Percentiles rank a stretch among this genome's conserved stretches.
Evolutionary conservation across 2,329 filamentous ascomycete species (phyloP).

Genomic region (Diaporthe ampelina): DNA sequence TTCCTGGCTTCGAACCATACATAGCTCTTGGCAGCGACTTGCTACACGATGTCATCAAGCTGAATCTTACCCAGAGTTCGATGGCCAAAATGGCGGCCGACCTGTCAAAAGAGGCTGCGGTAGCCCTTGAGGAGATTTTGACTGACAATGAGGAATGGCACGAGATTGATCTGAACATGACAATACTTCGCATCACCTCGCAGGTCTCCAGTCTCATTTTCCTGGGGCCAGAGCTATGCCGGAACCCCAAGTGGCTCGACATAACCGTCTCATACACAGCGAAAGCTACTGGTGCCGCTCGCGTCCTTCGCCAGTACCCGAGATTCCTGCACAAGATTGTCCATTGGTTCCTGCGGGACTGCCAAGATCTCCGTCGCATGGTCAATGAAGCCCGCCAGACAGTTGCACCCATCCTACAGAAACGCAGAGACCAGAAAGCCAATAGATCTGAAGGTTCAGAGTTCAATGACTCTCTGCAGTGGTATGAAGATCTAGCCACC

Average conservation of each 20-base stretch:
- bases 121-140: not conserved
- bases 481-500: not conserved
- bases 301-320: not conserved
- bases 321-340: not conserved
- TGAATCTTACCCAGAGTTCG: not conserved
- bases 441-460: not conserved
- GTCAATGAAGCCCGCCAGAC: not conserved
- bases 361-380: not conserved
- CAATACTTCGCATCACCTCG: not conserved
- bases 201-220: not conserved
- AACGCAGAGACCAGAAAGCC: not conserved
- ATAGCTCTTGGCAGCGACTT: not conserved
- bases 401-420: not conserved
- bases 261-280: not conserved
- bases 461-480: conserved; percentile 1
- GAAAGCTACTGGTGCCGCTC: not conserved
- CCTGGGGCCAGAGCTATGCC: not conserved
- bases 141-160: not conserved
- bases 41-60: not conserved
- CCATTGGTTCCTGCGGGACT: not conserved
- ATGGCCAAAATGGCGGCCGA: not conserved
- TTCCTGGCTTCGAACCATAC: not conserved
- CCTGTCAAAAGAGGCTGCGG: not conserved
- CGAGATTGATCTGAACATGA: conserved; percentile 1
- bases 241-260: not conserved